Evolutionary conservation across 768 basidiomycete species (phyloP).

Genomic region (Arthromyces matolae): DNA sequence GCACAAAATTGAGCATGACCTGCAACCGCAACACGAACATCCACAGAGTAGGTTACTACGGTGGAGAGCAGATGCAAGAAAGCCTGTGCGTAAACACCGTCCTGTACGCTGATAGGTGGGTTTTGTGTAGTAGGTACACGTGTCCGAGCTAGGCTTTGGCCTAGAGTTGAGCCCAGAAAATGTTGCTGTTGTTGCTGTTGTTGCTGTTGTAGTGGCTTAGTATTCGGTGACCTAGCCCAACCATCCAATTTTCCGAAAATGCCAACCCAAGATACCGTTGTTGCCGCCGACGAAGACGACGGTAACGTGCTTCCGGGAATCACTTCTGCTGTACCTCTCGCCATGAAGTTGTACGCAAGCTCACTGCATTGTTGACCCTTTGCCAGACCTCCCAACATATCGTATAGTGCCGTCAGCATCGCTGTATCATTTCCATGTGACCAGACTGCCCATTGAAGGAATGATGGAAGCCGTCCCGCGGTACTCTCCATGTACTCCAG

Average conservation of each 20-base stretch:
- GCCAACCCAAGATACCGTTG: constrained; percentile 71
- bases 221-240: constrained; percentile 58
- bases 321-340: constrained; percentile 68
- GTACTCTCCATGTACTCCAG: constrained; percentile 59
- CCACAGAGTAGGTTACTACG: constrained; percentile 69
- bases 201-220: constrained; percentile 41
- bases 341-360: constrained; percentile 85
- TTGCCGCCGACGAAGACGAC: constrained; percentile 45
- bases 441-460: constrained; percentile 90
- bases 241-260: constrained; percentile 75
- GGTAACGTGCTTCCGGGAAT: constrained; percentile 57
- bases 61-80: constrained; percentile 79
- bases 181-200: constrained; percentile 32
- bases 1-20: constrained; percentile 78
- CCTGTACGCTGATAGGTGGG: constrained; percentile 58
- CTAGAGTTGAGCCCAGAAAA: constrained; percentile 21
- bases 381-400: constrained; percentile 83
- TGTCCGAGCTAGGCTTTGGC: constrained; percentile 30
- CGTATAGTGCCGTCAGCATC: constrained; percentile 78
- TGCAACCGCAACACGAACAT: constrained; percentile 75
- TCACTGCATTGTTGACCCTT: constrained; percentile 85
- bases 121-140: constrained; percentile 41
- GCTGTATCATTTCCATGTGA: constrained; percentile 68
- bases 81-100: constrained; percentile 73
- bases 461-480: constrained; percentile 61